phyloP scores from a whole-genome alignment of 169 alveolate genomes.

The Cryptosporidium parvum region DNA sequence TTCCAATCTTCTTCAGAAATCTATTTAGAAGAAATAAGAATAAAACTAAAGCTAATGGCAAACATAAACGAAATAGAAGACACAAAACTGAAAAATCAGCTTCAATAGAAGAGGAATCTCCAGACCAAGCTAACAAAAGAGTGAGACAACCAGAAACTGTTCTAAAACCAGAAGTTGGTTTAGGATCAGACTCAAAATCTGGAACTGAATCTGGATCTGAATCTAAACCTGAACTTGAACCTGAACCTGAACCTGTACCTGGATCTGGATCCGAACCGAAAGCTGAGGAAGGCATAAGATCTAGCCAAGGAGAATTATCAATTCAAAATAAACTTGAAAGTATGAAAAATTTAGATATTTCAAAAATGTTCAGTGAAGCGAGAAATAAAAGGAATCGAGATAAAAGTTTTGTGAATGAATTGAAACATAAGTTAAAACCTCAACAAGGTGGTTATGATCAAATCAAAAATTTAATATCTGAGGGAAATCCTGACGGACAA shows the following conservation, averaged over 20 bases:
- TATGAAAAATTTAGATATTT: too few relatives aligned
- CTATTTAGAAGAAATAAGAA: background rate
- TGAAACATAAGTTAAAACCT: background rate
- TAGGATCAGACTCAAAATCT: background rate
- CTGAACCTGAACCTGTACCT: background rate
- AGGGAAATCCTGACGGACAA: background rate
- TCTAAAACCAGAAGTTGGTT: background rate
- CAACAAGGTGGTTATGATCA: background rate
- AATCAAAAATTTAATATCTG: background rate
- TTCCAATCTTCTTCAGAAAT: background rate
- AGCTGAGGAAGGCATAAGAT: background rate
- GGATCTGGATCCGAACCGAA: too few relatives aligned
- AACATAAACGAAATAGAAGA: background rate
- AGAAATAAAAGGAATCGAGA: too few relatives aligned
- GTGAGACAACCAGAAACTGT: background rate
- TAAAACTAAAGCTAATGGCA: background rate
- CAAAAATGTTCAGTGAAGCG: background rate
- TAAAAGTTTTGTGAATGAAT: background rate
- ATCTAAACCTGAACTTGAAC: background rate
- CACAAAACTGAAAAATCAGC: background rate
- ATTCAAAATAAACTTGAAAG: background rate
- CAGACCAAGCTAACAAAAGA: background rate
- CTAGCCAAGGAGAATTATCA: background rate
- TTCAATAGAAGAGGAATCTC: background rate
- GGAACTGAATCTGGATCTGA: too few relatives aligned